phyloP scores from a whole-genome alignment of 2,329 filamentous ascomycete genomes.

The Cladosporium sphaerospermum region DNA sequence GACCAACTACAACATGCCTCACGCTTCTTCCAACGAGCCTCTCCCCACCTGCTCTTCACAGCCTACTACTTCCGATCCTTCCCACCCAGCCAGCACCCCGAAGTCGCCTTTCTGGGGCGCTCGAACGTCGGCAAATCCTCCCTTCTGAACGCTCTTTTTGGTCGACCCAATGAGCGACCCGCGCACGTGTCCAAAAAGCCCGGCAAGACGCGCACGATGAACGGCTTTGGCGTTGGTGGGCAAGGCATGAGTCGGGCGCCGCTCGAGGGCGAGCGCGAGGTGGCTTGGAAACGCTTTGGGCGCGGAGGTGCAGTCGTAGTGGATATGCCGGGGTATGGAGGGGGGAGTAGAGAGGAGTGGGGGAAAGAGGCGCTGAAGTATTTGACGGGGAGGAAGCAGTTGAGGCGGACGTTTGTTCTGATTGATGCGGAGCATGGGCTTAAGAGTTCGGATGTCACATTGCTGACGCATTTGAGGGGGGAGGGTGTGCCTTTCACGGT shows the following conservation, averaged over 20 bases:
- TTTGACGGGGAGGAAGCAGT: conserved; percentile 55
- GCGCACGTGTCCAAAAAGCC: conserved; percentile 55
- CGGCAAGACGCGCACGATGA: conserved; percentile 59
- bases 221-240: conserved; percentile 55
- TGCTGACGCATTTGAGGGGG: conserved; percentile 51
- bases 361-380: conserved; percentile 64
- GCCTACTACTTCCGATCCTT: conserved; percentile 55
- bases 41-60: conserved; percentile 54
- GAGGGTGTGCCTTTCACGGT: conserved; percentile 59
- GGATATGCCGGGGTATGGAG: conserved; percentile 67
- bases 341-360: conserved; percentile 56
- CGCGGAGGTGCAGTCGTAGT: conserved; percentile 50
- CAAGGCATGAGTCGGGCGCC: conserved; percentile 18
- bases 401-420: conserved; percentile 58
- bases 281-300: conserved; percentile 36
- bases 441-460: conserved; percentile 52
- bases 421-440: conserved; percentile 59
- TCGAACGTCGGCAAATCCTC: conserved; percentile 66
- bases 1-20: conserved; percentile 36
- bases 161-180: conserved; percentile 33
- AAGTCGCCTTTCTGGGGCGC: conserved; percentile 62
- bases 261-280: conserved; percentile 18
- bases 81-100: conserved; percentile 48
- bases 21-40: conserved; percentile 41
- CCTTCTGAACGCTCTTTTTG: conserved; percentile 59